Evolutionary conservation across 768 basidiomycete species (phyloP).

Genomic region (Xerocomus potaroensis): DNA sequence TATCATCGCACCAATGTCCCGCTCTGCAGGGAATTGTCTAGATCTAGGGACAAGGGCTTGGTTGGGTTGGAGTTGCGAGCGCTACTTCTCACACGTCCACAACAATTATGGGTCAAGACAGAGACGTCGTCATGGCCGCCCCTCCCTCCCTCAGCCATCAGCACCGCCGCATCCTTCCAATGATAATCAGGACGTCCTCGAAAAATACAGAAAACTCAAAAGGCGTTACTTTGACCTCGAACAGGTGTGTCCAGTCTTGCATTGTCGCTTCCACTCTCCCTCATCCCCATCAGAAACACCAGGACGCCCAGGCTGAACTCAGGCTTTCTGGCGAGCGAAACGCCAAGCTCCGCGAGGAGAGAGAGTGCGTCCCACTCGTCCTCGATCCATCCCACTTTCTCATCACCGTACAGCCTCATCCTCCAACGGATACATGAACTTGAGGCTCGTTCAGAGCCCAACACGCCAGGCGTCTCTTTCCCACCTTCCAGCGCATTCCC

Average conservation of each 20-base stretch:
- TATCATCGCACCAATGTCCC: no score
- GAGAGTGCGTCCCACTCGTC: constrained; percentile 43
- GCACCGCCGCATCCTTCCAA: constrained; percentile 30
- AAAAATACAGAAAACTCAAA: constrained; percentile 67
- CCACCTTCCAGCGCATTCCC: constrained; percentile 46
- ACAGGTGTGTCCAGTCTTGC: constrained; percentile 46
- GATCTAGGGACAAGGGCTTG: no score
- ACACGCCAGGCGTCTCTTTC: constrained; percentile 29
- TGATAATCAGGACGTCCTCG: constrained; percentile 45
- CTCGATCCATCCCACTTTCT: not conserved
- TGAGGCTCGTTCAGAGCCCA: constrained; percentile 39
- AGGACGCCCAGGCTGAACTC: constrained; percentile 54
- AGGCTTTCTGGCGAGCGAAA: constrained; percentile 61
- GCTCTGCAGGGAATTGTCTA: no score
- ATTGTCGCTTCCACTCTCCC: not conserved
- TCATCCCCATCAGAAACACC: constrained; percentile 44
- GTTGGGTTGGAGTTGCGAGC: no score
- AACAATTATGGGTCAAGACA: constrained; percentile 42
- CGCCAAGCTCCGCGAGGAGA: constrained; percentile 55
- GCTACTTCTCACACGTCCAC: constrained; percentile 30
- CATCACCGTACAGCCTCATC: constrained; percentile 38
- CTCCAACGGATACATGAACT: constrained; percentile 61
- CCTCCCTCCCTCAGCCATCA: constrained; percentile 31
- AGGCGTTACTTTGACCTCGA: constrained; percentile 63
- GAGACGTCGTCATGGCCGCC: constrained; percentile 51